phyloP scores from a whole-genome alignment of 2,329 filamentous ascomycete species.

The Pochonia chlamydosporia region DNA sequence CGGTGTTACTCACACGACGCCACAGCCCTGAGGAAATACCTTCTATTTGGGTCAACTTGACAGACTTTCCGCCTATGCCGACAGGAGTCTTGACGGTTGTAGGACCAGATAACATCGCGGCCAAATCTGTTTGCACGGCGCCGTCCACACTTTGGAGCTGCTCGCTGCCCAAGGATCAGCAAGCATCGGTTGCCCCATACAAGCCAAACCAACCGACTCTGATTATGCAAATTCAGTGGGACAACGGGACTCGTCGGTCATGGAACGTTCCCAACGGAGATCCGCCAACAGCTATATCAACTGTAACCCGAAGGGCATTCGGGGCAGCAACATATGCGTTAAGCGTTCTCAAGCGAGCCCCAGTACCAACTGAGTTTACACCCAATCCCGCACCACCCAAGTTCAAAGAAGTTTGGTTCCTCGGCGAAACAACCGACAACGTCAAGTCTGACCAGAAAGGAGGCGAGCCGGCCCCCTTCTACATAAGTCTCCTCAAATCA shows the following conservation, averaged over 20 bases:
- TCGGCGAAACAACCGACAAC: conserved; percentile 80
- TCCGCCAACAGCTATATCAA: conserved; percentile 19
- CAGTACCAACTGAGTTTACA: conserved; percentile 26
- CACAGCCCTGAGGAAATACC: conserved; percentile 20
- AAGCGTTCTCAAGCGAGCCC: conserved; percentile 15
- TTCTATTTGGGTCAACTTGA: conserved; percentile 75
- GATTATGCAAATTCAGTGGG: conserved; percentile 70
- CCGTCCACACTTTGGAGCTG: conserved; percentile 82
- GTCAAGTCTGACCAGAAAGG: conserved; percentile 62
- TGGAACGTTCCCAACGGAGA: conserved; percentile 42
- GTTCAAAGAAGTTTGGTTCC: conserved; percentile 69
- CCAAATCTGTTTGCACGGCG: conserved; percentile 64
- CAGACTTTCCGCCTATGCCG: conserved; percentile 79
- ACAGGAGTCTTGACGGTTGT: conserved; percentile 77
- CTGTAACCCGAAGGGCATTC: conserved; percentile 18
- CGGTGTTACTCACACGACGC: conserved; percentile 43
- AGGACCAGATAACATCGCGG: conserved; percentile 59
- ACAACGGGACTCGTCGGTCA: conserved; percentile 49
- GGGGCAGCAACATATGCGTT: conserved; percentile 18
- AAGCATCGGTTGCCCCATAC: conserved; percentile 57
- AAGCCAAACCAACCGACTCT: conserved; percentile 69
- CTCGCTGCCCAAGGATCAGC: conserved; percentile 71
- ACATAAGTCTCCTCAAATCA: conserved; percentile 63
- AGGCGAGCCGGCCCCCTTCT: conserved; percentile 85
- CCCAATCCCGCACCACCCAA: conserved; percentile 53